Evolutionary conservation across 108 stramenopile species (phyloP).

Genomic region (Nitzschia palea): DNA sequence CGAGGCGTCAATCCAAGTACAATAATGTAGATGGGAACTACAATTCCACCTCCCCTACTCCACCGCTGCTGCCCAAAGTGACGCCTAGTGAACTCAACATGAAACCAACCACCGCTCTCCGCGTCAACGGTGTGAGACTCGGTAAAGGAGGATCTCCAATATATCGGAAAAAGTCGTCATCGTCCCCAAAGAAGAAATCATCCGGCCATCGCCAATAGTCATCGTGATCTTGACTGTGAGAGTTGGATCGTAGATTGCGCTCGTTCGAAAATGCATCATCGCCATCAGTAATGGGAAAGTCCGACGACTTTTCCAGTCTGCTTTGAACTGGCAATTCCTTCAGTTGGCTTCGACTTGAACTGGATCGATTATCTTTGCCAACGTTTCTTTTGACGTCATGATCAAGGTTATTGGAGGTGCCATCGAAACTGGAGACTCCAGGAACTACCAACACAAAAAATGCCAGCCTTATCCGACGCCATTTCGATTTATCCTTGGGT

Average conservation of each 20-base stretch:
- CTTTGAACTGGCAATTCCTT: too few relatives aligned
- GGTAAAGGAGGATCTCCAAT: conserved; percentile 18
- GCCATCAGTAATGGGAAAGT: too few relatives aligned
- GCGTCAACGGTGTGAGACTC: conserved; percentile 48
- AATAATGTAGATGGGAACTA: conserved; percentile 93
- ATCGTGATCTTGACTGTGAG: conserved; percentile 15
- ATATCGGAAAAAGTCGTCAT: conserved; percentile 38
- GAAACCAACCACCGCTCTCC: conserved; percentile 69
- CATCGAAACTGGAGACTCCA: not conserved
- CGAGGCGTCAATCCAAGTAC: conserved; percentile 83
- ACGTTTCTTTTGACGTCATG: too few relatives aligned
- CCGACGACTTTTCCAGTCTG: too few relatives aligned
- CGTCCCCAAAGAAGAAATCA: conserved; percentile 23
- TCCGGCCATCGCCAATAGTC: conserved; percentile 36
- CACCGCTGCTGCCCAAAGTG: conserved; percentile 91
- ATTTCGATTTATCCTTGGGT: conserved; percentile 1
- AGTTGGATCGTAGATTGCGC: conserved; percentile 16
- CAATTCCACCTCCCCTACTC: conserved; percentile 86
- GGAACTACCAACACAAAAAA: conserved; percentile 21
- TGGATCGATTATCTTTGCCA: too few relatives aligned
- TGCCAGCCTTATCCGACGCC: conserved; percentile 18
- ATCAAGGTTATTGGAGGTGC: not conserved
- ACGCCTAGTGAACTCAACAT: conserved; percentile 78
- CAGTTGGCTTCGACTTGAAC: too few relatives aligned
- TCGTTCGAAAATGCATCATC: conserved; percentile 1